phyloP scores from a whole-genome alignment of 768 basidiomycete species.

The Podaxis rugospora region DNA sequence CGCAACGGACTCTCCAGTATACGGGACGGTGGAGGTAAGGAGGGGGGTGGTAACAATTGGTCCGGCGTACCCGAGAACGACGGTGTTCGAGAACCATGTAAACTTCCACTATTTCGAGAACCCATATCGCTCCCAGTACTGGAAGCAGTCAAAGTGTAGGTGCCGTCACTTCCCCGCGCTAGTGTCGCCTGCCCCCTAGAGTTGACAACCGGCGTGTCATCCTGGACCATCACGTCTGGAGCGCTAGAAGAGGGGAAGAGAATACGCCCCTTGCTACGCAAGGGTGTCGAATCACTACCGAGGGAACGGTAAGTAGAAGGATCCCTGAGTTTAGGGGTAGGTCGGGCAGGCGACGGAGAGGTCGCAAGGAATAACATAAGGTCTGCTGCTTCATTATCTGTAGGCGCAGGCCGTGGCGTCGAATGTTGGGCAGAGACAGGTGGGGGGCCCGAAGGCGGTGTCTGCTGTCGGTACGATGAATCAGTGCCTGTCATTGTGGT shows the following conservation, averaged over 20 bases:
- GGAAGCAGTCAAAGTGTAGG: slow-evolving; percentile 39
- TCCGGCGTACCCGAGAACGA: slow-evolving; percentile 8
- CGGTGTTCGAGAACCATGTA: slow-evolving; percentile 6
- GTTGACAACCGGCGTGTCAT: neutral
- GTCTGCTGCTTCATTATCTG: slow-evolving; percentile 83
- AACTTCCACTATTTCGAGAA: slow-evolving; percentile 12
- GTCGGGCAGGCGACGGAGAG: slow-evolving; percentile 75
- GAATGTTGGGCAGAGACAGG: slow-evolving; percentile 25
- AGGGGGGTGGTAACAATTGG: slow-evolving; percentile 22
- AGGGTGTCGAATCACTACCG: slow-evolving; percentile 39
- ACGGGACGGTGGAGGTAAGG: slow-evolving; percentile 9
- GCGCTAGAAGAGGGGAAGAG: slow-evolving; percentile 48
- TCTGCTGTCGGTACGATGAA: slow-evolving; percentile 29
- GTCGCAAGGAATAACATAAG: slow-evolving; percentile 82
- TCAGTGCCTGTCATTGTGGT: slow-evolving; percentile 29
- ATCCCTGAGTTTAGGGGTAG: slow-evolving; percentile 51
- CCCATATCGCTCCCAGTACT: slow-evolving; percentile 33
- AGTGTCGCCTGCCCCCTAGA: slow-evolving; percentile 17
- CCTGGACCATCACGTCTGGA: slow-evolving; percentile 1
- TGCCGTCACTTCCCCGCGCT: slow-evolving; percentile 32
- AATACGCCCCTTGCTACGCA: slow-evolving; percentile 51
- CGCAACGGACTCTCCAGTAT: slow-evolving; percentile 17
- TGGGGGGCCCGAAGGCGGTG: slow-evolving; percentile 30
- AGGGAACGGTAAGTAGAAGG: slow-evolving; percentile 53
- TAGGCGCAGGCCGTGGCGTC: slow-evolving; percentile 50